Evolutionary conservation across 1,284 basidiomycete species (phyloP).

Genomic region (Ganoderma sp.): DNA sequence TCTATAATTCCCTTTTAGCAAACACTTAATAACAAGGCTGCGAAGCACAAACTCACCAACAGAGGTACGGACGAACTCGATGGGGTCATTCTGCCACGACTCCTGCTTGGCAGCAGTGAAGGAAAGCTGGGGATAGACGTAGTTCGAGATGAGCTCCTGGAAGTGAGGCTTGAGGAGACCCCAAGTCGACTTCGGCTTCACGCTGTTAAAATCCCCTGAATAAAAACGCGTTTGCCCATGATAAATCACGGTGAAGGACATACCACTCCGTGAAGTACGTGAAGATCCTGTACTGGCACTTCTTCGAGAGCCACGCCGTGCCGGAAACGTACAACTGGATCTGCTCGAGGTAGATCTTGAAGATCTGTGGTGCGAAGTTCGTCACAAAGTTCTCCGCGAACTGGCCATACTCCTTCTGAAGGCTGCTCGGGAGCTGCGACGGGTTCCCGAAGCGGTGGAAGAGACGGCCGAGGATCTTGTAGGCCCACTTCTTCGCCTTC

Average conservation of each 20-base stretch:
- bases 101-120: slow-evolving; percentile 72
- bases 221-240: too few species aligned
- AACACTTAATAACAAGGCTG: not conserved
- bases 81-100: slow-evolving; percentile 78
- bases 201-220: slow-evolving; percentile 48
- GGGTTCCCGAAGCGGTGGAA: slow-evolving; percentile 87
- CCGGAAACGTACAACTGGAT: slow-evolving; percentile 74
- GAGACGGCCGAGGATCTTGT: slow-evolving; percentile 71
- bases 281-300: slow-evolving; percentile 82
- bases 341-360: slow-evolving; percentile 79
- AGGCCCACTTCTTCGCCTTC: slow-evolving; percentile 91
- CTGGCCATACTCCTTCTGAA: slow-evolving; percentile 69
- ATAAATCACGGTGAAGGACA: slow-evolving; percentile 32
- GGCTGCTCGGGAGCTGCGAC: slow-evolving; percentile 76
- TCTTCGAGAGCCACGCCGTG: slow-evolving; percentile 79
- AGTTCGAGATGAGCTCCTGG: slow-evolving; percentile 72
- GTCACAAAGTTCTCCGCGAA: slow-evolving; percentile 83
- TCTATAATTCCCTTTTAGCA: slow-evolving; percentile 49
- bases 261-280: slow-evolving; percentile 87
- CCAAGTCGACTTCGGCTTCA: slow-evolving; percentile 91
- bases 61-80: slow-evolving; percentile 77
- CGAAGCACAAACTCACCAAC: slow-evolving; percentile 57
- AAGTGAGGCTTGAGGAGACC: slow-evolving; percentile 82
- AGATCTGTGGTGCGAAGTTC: slow-evolving; percentile 83
- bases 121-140: slow-evolving; percentile 85